These are phyloP conservation scores for Schoenoplectus triqueter DNA, from an alignment of 202 grass and related monocot species.

Conservation along the genomic window DNA sequence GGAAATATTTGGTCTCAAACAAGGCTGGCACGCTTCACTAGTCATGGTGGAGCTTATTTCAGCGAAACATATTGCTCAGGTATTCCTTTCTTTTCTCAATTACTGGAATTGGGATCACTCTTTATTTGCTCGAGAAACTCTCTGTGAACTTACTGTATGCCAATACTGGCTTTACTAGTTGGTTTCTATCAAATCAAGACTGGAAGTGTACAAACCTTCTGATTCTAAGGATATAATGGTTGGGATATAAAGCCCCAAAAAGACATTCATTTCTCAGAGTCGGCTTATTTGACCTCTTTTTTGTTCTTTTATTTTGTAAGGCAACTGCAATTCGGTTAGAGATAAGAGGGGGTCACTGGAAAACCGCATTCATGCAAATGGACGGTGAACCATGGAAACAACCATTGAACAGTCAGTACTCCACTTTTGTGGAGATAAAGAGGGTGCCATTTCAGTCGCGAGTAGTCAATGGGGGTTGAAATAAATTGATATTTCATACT, in stretches of 20 bases:
- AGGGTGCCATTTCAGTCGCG: slow-evolving; percentile 79
- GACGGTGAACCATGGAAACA: slow-evolving; percentile 99
- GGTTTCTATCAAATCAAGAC: no score
- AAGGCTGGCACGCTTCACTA: slow-evolving; percentile 98
- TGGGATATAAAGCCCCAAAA: neutral
- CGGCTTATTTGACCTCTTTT: slow-evolving; percentile 10
- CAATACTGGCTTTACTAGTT: neutral
- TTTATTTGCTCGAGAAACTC: neutral
- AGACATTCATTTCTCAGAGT: neutral
- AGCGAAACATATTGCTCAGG: slow-evolving; percentile 97
- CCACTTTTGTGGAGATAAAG: slow-evolving; percentile 83
- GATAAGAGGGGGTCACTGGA: slow-evolving; percentile 89
- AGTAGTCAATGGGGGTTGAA: slow-evolving; percentile 65
- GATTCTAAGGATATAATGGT: neutral
- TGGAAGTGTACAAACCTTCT: neutral
- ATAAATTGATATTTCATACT: slow-evolving; percentile 2
- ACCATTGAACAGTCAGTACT: slow-evolving; percentile 64
- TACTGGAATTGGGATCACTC: neutral
- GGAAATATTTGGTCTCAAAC: slow-evolving; percentile 98
- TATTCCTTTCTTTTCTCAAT: slow-evolving; percentile 33
- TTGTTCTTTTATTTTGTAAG: slow-evolving; percentile 32
- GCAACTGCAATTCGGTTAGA: slow-evolving; percentile 86
- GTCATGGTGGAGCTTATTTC: slow-evolving; percentile 99
- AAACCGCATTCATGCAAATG: slow-evolving; percentile 93
- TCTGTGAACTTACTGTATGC: neutral